phyloP scores from a whole-genome alignment of 2,329 filamentous ascomycete species.

The Trichoderma arundinaceum region DNA sequence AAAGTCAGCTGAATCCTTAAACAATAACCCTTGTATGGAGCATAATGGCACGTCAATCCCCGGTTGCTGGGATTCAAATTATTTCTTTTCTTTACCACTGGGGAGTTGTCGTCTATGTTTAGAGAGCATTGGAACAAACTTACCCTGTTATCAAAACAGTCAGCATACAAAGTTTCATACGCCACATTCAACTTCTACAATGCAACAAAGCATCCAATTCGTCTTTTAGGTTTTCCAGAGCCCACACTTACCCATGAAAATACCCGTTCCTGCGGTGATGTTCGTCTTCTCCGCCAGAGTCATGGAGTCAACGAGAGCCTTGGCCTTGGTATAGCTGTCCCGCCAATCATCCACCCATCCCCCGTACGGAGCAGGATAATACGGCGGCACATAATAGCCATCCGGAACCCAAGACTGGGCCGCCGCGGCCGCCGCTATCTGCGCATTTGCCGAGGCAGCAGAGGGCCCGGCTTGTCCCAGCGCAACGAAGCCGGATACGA shows the following conservation, averaged over 20 bases:
- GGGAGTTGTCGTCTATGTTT: not conserved
- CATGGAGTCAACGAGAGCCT: conserved; percentile 72
- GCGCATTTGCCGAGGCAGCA: conserved; percentile 13
- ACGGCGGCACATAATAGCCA: conserved; percentile 55
- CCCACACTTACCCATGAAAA: conserved; percentile 65
- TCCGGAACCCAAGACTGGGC: conserved; percentile 31
- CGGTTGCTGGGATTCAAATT: not conserved
- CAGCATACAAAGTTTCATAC: not conserved
- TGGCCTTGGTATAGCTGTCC: conserved; percentile 72
- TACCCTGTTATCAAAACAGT: conserved; percentile 25
- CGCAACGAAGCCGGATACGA: conserved; percentile 18
- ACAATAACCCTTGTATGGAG: not conserved
- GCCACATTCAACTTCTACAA: not conserved
- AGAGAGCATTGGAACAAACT: not conserved
- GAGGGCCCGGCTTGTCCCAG: conserved; percentile 17
- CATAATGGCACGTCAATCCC: not conserved
- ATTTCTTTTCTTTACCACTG: not conserved
- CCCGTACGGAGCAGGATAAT: conserved; percentile 74
- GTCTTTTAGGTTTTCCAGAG: not conserved
- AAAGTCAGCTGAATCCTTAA: not conserved
- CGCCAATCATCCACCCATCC: conserved; percentile 74
- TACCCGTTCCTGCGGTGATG: conserved; percentile 72
- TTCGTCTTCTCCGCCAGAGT: conserved; percentile 83
- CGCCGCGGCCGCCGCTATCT: not conserved
- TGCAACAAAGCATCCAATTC: not conserved